Base-by-base conservation (phyloP, 192 early-diverging fungal species). In the Coemansia biformis region DNA sequence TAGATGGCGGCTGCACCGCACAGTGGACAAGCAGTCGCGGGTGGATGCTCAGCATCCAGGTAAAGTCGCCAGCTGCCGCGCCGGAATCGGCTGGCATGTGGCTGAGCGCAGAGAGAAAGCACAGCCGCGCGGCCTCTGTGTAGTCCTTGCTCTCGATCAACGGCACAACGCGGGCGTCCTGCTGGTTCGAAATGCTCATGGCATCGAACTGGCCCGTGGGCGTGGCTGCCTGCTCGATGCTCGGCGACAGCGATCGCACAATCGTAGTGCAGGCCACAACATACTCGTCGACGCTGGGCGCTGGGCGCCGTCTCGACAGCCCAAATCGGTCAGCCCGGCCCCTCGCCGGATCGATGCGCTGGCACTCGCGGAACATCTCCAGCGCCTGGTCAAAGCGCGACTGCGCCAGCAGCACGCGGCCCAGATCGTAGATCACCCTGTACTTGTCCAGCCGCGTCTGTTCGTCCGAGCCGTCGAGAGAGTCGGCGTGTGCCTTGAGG, bases 211-310 rank as follows among this genome's bases (percentile, higher is more conserved):
- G 35, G 5, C 48, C 43, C 1, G 53, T 54, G 12, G 57, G 49
- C 36, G 58, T 61, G 13, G 23, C 51, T 8, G 52, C 32, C 1
- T 10, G 17, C 5, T 39, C 36, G 37, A 9, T 18, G 2, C 43
- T 8, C 11, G 3, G 9, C 8, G 32, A 6, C 6, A 32, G 26
- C 6, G 37, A 3, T 21, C 31, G 41, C 1, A 48, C 43, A 40
- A 69, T 63, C 1, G 18, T 28, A 7, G 11, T n/a, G 28, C 67
- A 71, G 2, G 67, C 59, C 8, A 17, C 29, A 11, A 26, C 60
- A 4, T 63, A 63, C 52, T 71, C 67, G 33, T 71, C 60, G 6
- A 71, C 36, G 36, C 60, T 59, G 11, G 52, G 54, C 42, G 9
- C 38, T 13, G 31, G 30, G 26, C 29, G 18, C 10, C n/a, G 23